phyloP scores from a whole-genome alignment of 768 basidiomycete genomes.

The Daedalea quercina region DNA sequence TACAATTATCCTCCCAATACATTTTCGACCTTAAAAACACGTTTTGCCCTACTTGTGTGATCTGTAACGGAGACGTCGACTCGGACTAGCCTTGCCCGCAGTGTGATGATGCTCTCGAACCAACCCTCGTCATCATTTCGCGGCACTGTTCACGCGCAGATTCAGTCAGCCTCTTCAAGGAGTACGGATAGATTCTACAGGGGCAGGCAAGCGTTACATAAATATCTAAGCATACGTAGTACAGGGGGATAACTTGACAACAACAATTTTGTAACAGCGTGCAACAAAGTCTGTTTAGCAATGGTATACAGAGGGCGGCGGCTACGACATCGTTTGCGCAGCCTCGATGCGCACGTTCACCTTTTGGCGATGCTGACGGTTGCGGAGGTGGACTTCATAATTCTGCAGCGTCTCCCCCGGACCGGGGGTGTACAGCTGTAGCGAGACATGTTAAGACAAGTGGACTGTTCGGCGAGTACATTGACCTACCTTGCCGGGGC shows the following conservation, averaged over 20 bases:
- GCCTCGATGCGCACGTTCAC: constrained; percentile 50
- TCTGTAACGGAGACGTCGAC: too few relatives aligned
- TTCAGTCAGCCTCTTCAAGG: too few relatives aligned
- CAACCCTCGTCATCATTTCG: too few relatives aligned
- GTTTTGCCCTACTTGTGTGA: too few relatives aligned
- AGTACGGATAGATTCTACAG: too few relatives aligned
- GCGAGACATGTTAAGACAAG: constrained; percentile 9
- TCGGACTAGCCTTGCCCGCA: too few relatives aligned
- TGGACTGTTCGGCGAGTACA: background rate
- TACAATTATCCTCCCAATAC: too few relatives aligned
- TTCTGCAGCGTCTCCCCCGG: constrained; percentile 82
- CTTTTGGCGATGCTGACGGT: constrained; percentile 69
- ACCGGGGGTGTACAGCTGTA: constrained; percentile 83
- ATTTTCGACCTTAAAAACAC: too few relatives aligned
- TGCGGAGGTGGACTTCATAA: constrained; percentile 90
- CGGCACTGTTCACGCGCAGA: too few relatives aligned
- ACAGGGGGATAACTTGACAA: background rate
- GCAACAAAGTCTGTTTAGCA: background rate
- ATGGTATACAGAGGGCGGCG: background rate
- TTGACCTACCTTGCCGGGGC: constrained; percentile 80
- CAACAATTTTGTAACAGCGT: background rate
- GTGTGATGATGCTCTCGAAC: too few relatives aligned
- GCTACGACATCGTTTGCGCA: background rate
- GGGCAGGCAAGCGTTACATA: too few relatives aligned
- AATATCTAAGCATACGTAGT: background rate